phyloP scores from a whole-genome alignment of 768 basidiomycete genomes.

The Dacryopinax spathularia region DNA sequence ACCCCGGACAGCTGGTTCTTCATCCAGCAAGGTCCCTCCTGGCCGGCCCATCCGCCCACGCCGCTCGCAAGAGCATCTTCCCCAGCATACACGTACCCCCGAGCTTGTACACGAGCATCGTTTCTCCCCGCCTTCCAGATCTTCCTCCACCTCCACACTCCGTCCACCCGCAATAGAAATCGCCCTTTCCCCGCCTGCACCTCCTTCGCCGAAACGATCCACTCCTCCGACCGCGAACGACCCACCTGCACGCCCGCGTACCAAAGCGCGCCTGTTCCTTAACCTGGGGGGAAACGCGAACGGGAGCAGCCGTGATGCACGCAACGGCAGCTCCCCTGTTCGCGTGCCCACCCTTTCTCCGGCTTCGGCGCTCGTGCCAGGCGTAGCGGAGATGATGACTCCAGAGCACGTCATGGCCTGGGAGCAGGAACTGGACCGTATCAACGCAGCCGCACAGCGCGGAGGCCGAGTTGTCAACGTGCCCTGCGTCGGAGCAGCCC shows the following conservation, averaged over 20 bases:
- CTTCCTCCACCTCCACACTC: neutral
- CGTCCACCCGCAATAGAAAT: neutral
- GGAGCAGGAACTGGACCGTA: neutral
- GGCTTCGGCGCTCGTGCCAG: constrained; percentile 2
- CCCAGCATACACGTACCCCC: neutral
- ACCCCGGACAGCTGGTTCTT: neutral
- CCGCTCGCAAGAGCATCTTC: neutral
- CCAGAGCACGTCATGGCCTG: neutral
- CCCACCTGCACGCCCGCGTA: neutral
- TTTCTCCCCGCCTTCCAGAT: neutral
- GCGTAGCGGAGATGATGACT: neutral
- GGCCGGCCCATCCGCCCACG: neutral
- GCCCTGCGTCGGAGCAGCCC: neutral
- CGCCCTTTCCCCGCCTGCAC: neutral
- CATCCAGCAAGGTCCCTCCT: neutral
- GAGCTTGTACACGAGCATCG: neutral
- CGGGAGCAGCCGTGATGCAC: constrained; percentile 51
- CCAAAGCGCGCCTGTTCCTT: constrained; percentile 28
- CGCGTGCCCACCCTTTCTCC: constrained; percentile 25
- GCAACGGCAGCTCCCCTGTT: constrained; percentile 53
- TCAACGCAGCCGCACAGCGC: neutral
- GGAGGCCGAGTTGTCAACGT: neutral
- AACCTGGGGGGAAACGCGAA: constrained; percentile 71
- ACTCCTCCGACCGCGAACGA: neutral
- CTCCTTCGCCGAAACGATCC: neutral